phyloP scores from a whole-genome alignment of 768 basidiomycete genomes.

The Tulasnella sp. region DNA sequence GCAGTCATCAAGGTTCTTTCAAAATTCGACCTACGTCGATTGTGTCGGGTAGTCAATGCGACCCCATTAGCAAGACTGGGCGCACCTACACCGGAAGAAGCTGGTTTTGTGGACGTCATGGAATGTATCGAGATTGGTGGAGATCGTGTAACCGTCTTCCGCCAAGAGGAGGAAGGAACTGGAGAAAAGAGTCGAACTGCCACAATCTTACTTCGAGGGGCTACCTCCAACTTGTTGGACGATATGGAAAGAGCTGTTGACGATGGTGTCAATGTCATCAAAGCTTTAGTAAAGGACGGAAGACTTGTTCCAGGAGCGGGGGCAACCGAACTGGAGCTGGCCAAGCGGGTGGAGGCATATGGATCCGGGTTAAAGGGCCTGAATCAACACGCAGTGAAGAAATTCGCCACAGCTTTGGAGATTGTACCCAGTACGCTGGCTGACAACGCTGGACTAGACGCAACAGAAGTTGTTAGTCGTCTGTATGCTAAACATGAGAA shows the following conservation, averaged over 20 bases:
- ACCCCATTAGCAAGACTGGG: slow-evolving; percentile 93
- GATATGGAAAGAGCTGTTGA: slow-evolving; percentile 94
- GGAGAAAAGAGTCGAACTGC: slow-evolving; percentile 76
- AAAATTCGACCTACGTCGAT: slow-evolving; percentile 90
- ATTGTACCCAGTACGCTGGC: slow-evolving; percentile 85
- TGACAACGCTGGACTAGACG: slow-evolving; percentile 84
- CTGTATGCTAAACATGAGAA: slow-evolving; percentile 85
- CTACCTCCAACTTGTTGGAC: slow-evolving; percentile 86
- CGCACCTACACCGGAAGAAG: slow-evolving; percentile 92
- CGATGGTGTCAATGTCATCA: slow-evolving; percentile 94
- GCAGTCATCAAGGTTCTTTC: slow-evolving; percentile 94
- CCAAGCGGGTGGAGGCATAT: slow-evolving; percentile 67
- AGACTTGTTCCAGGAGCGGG: slow-evolving; percentile 89
- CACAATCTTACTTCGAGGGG: slow-evolving; percentile 89
- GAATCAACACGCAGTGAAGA: slow-evolving; percentile 83
- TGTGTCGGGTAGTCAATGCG: slow-evolving; percentile 91
- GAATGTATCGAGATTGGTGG: slow-evolving; percentile 95
- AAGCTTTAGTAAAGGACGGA: slow-evolving; percentile 78
- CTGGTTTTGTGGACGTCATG: slow-evolving; percentile 84
- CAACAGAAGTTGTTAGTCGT: slow-evolving; percentile 79
- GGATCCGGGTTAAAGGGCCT: slow-evolving; percentile 83
- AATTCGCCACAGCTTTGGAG: slow-evolving; percentile 80
- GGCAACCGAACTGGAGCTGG: slow-evolving; percentile 87
- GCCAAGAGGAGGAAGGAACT: slow-evolving; percentile 64
- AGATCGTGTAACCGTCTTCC: slow-evolving; percentile 91